phyloP scores from a whole-genome alignment of 1,284 basidiomycete genomes.

The Ceratobasidium sp. region DNA sequence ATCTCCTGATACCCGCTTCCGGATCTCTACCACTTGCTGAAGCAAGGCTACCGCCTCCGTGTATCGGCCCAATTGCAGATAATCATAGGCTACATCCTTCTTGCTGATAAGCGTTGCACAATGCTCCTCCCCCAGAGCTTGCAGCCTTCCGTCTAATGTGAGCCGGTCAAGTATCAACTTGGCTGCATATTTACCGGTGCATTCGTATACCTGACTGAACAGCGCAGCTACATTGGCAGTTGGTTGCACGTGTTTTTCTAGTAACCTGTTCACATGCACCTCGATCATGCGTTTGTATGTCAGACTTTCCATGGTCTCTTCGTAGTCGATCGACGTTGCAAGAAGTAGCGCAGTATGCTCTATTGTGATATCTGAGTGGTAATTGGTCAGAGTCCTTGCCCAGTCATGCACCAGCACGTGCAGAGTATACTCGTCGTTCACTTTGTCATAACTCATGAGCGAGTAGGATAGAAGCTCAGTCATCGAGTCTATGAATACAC shows the following conservation, averaged over 20 bases:
- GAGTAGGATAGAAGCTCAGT: constrained; percentile 11
- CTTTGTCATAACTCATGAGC: not conserved
- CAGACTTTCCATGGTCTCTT: not conserved
- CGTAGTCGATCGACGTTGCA: constrained; percentile 2
- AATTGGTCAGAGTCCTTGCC: not conserved
- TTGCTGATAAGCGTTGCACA: not conserved
- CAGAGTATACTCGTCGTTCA: not conserved
- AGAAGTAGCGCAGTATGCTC: not conserved
- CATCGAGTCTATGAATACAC: not conserved
- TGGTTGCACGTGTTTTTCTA: not conserved
- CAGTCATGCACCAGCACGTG: constrained; percentile 20
- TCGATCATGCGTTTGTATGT: not conserved
- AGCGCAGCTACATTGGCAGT: not conserved
- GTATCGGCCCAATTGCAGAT: not conserved
- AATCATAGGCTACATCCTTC: not conserved
- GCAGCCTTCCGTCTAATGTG: not conserved
- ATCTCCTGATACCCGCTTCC: not conserved
- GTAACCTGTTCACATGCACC: not conserved
- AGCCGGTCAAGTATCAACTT: not conserved
- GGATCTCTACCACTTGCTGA: not conserved
- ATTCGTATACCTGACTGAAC: not conserved
- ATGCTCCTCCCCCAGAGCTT: constrained; percentile 8
- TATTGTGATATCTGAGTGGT: not conserved
- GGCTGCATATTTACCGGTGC: not conserved
- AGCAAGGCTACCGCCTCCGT: not conserved